These are phyloP conservation scores for Fusarium subglutinans DNA, from an alignment of 2,329 filamentous ascomycete species.

Conservation along the genomic window DNA sequence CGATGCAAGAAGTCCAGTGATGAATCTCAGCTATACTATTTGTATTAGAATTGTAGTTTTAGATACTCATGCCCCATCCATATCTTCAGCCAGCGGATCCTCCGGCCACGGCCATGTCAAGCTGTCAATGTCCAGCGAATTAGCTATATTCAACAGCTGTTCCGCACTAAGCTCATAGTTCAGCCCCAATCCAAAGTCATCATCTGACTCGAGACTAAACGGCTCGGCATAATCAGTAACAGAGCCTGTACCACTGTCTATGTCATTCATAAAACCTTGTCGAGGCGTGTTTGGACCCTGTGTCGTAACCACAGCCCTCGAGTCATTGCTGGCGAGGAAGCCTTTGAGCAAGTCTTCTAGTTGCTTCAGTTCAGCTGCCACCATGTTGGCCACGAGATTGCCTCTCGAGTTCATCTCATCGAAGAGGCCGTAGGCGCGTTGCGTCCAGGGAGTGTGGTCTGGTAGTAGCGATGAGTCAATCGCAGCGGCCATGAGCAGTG, in stretches of 20 bases:
- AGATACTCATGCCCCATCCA: not conserved
- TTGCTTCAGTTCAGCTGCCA: slow-evolving; percentile 31
- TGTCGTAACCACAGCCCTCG: not conserved
- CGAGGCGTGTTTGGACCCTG: slow-evolving; percentile 4
- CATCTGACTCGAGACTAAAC: not conserved
- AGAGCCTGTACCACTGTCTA: not conserved
- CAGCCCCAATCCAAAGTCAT: slow-evolving; percentile 15
- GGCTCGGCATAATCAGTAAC: slow-evolving; percentile 1
- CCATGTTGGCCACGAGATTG: slow-evolving; percentile 55
- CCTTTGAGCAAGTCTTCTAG: slow-evolving; percentile 11
- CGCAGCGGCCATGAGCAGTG: slow-evolving; percentile 50
- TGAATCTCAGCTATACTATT: no score
- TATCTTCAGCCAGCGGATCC: not conserved
- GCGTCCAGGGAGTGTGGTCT: slow-evolving; percentile 48
- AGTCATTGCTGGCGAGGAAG: not conserved
- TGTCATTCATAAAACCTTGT: not conserved
- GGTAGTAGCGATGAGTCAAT: slow-evolving; percentile 50
- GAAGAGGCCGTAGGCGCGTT: slow-evolving; percentile 54
- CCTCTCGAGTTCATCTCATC: slow-evolving; percentile 57
- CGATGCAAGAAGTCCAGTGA: no score
- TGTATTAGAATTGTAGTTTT: not conserved
- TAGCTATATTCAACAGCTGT: slow-evolving; percentile 31
- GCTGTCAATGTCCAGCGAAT: slow-evolving; percentile 34
- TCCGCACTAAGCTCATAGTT: slow-evolving; percentile 35
- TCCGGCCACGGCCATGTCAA: slow-evolving; percentile 33